Evolutionary conservation across 108 stramenopile species (phyloP).

Genomic region (Nannochloropsis salina): DNA sequence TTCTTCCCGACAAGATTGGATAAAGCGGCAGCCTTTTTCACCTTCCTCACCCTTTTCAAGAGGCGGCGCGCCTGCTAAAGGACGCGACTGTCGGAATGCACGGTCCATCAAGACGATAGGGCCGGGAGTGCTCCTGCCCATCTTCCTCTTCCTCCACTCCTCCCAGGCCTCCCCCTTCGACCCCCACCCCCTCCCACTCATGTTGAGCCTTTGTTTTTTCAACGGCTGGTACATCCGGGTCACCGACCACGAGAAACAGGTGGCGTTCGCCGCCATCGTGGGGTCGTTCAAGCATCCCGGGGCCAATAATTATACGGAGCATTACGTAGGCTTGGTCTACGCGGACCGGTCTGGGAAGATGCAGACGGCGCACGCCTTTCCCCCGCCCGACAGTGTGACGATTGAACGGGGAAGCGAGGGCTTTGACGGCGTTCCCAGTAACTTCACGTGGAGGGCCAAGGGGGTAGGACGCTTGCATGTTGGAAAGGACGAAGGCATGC

Average conservation of each 20-base stretch:
- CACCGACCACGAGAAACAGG: background rate
- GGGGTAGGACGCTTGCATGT: background rate
- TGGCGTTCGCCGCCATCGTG: background rate
- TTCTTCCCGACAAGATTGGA: background rate
- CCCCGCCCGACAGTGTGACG: background rate
- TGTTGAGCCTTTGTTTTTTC: background rate
- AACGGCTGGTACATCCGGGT: background rate
- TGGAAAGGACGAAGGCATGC: background rate
- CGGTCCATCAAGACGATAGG: background rate
- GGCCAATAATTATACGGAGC: background rate
- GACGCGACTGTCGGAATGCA: background rate
- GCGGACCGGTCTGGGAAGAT: background rate
- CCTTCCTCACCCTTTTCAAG: background rate
- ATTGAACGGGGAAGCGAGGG: background rate
- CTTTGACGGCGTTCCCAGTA: background rate
- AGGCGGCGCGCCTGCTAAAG: background rate
- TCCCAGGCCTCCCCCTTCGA: slow-evolving; percentile 12
- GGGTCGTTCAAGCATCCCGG: background rate
- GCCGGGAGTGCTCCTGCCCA: background rate
- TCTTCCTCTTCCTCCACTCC: slow-evolving; percentile 9
- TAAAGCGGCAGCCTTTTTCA: background rate
- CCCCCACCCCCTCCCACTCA: background rate
- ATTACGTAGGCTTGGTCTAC: background rate
- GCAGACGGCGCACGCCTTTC: background rate
- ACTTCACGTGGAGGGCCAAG: background rate